Evolutionary conservation across 371 early-diverging fungal species (phyloP), one percentile per base, ranked within the genome.

Genomic region (Dinochytrium kinnereticum): DNA sequence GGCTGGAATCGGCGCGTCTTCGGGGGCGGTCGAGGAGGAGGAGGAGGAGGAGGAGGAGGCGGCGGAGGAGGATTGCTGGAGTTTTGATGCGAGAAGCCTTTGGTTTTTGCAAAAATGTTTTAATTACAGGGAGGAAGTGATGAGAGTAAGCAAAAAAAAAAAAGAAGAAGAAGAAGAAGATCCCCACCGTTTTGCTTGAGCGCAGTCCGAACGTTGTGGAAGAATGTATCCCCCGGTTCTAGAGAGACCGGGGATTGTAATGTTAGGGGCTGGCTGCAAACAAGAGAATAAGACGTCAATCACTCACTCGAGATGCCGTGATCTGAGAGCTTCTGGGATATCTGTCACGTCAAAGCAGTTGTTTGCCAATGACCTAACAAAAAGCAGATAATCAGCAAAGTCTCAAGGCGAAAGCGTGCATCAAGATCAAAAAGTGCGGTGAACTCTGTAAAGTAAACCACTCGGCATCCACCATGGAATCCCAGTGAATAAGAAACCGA

Each of bases 191-290:
- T 26, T 26, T 5, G 57, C 7, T 19, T 7, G 5, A 5, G 10
- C 57, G 57, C 57, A 55, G 24, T 55, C 57, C 10, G 57, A 26
- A 5, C 57, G 57, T 26, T 55, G 57, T 7, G 57, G 57, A 30
- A 55, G 26, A 30, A 55, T 55, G 24, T 55, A 55, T 17, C 57
- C 57, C 17, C 57, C 57, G 24, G 7, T 26, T 24, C 57, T 44
- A 44, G 19, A 44, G 19, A 44, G 19, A 7, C 44, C 7, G 19
- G 19, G 19, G 19, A 44, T 19, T 13, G 19, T 19, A 44, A 44
- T 19, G 19, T 44, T 44, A 13, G 7, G n/a, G n/a, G n/a, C n/a
- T n/a, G n/a, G n/a, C n/a, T 13, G 44, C 44, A 44, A 44, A 44
- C 44, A 44, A 19, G 44, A 44, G 19, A 44, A 44, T 7, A 44